Evolutionary conservation across 345 rosid species (phyloP).

Genomic region (Sonneratia caseolaris): DNA sequence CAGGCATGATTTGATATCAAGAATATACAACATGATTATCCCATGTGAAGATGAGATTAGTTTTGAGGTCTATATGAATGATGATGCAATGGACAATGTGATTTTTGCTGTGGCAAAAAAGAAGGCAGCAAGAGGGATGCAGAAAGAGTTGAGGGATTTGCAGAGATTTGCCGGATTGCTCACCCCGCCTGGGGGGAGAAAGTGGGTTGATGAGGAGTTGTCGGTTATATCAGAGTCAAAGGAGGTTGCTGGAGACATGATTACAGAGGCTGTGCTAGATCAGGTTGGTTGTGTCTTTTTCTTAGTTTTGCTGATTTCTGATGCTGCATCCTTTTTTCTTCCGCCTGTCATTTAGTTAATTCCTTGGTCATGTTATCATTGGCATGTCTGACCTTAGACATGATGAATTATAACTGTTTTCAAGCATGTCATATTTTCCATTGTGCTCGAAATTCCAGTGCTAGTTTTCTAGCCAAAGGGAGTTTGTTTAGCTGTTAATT

Average conservation of each 20-base stretch:
- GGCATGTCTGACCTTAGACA: not conserved
- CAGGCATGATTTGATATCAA: constrained; percentile 84
- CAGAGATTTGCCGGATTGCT: constrained; percentile 56
- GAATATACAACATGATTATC: constrained; percentile 57
- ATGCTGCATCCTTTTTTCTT: not conserved
- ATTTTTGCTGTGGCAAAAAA: constrained; percentile 78
- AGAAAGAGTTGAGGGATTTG: constrained; percentile 75
- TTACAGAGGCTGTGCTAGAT: constrained; percentile 80
- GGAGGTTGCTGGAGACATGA: constrained; percentile 90
- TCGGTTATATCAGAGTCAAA: constrained; percentile 73
- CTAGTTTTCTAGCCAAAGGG: not conserved
- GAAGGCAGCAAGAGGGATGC: constrained; percentile 76
- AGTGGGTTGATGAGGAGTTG: constrained; percentile 74
- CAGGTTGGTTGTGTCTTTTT: constrained; percentile 37
- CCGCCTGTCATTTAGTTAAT: not conserved
- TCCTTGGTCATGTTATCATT: not conserved
- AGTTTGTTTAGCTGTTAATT: not conserved
- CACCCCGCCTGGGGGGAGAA: constrained; percentile 46
- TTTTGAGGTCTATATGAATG: constrained; percentile 90
- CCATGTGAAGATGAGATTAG: constrained; percentile 87
- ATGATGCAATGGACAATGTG: constrained; percentile 82
- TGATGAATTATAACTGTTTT: not conserved
- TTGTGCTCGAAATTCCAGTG: not conserved
- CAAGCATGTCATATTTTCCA: not conserved
- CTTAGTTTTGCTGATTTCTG: not conserved